Conservation (phyloP, 495 filamentous ascomycete genomes). For the Neurospora sp. region DNA sequence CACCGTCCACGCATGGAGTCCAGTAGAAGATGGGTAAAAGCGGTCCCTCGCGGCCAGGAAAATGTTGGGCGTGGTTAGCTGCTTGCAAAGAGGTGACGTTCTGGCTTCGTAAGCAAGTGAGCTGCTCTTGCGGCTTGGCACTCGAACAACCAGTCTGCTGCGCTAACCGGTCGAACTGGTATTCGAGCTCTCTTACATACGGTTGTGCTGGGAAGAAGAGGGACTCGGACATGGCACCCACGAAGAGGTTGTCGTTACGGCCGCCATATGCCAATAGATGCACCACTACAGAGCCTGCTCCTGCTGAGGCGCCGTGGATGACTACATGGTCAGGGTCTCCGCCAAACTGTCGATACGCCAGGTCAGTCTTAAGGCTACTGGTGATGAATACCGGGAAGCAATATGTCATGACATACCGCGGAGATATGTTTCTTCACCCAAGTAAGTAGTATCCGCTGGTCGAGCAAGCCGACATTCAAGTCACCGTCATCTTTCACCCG, state of each 20-base stretch:
- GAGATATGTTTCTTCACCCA: conserved; percentile 62
- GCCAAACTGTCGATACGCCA: conserved; percentile 44
- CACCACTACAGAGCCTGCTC: conserved; percentile 55
- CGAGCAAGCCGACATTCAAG: conserved; percentile 62
- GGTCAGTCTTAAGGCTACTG: not conserved
- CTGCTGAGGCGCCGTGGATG: conserved; percentile 64
- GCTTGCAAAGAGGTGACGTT: conserved; percentile 41
- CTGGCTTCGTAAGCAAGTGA: conserved; percentile 43
- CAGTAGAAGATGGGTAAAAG: conserved; percentile 43
- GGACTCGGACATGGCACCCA: conserved; percentile 31
- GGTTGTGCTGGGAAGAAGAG: conserved; percentile 38
- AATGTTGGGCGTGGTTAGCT: conserved; percentile 36
- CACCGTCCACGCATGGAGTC: conserved; percentile 54
- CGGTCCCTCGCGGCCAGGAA: conserved; percentile 32
- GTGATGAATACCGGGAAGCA: not conserved
- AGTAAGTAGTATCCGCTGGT: conserved; percentile 54
- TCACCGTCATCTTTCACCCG: conserved; percentile 43
- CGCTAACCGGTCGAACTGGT: conserved; percentile 28
- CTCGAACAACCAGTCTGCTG: conserved; percentile 21
- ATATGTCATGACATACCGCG: conserved; percentile 26
- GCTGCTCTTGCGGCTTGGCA: conserved; percentile 1
- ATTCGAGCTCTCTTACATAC: conserved; percentile 29
- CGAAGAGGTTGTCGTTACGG: conserved; percentile 27
- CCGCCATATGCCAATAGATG: conserved; percentile 53
- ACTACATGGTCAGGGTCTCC: conserved; percentile 63